Evolutionary conservation across 1,139 yeast species (phyloP), one percentile per base, ranked within the genome.

Genomic region (Diutina ranongensis): DNA sequence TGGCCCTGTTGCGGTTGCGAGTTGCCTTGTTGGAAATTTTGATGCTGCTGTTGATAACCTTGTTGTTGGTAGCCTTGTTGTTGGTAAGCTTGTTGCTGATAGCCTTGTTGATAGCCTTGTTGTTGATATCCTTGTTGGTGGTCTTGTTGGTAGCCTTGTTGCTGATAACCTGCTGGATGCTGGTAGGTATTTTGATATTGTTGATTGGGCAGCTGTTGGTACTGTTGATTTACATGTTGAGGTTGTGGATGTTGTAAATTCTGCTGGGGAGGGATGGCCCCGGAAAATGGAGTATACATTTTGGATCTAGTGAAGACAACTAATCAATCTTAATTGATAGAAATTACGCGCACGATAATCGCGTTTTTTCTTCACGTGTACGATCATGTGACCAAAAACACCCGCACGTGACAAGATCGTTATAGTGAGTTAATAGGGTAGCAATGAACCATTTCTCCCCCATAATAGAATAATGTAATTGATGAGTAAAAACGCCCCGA

Each of bases 191-290:
- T 50, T 34, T 48, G 50, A 33, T 47, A 47, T 35, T 62, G 67
- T 27, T 47, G 53, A 15, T 46, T 34, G 38, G 47, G 50, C 15
- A 12, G 67, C 34, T 62, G 67, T 21, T 47, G 54, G 21, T 45
- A 35, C 40, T 48, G 50, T 33, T 35, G 47, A 31, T 48, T 68
- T 67, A 46, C 19, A 28, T 40, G 44, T 33, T 40, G 44, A 13
- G 44, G 44, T 28, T 40, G 44, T 16, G 44, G 44, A 28, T 40
- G 44, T 4, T 40, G 34, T 18, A 40, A 31, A 27, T 40, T 40
- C 12, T 27, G 44, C 16, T 18, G 35, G 35, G 32, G n/a, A n/a
- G n/a, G 32, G 2, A 38, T 15, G 13, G 22, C 42, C 42, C 42
- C 42, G 8, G 32, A n/a, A 25, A 12, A 38, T 22, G 42, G 42